Percentiles rank a stretch among this genome's conserved stretches.
Evolutionary conservation across 2,329 filamentous ascomycete species (phyloP).

Genomic region (Coniella lustricola): DNA sequence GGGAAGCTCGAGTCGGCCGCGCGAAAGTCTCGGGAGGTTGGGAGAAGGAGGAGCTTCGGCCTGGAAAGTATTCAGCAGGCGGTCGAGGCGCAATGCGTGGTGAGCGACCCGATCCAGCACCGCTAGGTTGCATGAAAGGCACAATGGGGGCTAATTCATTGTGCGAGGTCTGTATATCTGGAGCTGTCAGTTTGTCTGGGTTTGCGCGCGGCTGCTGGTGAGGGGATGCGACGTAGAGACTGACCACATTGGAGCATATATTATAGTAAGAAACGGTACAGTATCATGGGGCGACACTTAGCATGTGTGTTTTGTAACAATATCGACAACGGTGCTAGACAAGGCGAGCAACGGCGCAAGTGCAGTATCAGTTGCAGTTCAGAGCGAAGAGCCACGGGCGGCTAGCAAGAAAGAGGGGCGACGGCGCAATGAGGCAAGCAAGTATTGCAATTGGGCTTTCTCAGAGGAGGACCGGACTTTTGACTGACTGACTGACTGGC

Average conservation of each 20-base stretch:
- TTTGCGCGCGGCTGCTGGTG: neutral
- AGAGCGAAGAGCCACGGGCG: conserved; percentile 3
- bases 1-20: conserved; percentile 2
- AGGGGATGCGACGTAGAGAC: no score
- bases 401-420: conserved; percentile 4
- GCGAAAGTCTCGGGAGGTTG: conserved; percentile 17
- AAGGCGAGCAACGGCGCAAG: conserved; percentile 14
- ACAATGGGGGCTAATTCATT: conserved; percentile 26
- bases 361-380: neutral
- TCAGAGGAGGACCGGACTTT: no score
- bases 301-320: conserved; percentile 8
- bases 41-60: conserved; percentile 1
- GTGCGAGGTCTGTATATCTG: conserved; percentile 18
- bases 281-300: conserved; percentile 8
- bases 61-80: neutral
- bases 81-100: conserved; percentile 10
- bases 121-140: conserved; percentile 28
- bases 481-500: no score
- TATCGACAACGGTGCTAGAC: neutral
- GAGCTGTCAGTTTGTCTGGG: conserved; percentile 8
- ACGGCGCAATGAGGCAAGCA: no score
- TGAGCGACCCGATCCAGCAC: conserved; percentile 27
- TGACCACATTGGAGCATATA: conserved; percentile 13
- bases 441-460: no score
- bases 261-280: neutral